Base-by-base conservation (phyloP, 345 rosid species). In the Brassica rapa region DNA sequence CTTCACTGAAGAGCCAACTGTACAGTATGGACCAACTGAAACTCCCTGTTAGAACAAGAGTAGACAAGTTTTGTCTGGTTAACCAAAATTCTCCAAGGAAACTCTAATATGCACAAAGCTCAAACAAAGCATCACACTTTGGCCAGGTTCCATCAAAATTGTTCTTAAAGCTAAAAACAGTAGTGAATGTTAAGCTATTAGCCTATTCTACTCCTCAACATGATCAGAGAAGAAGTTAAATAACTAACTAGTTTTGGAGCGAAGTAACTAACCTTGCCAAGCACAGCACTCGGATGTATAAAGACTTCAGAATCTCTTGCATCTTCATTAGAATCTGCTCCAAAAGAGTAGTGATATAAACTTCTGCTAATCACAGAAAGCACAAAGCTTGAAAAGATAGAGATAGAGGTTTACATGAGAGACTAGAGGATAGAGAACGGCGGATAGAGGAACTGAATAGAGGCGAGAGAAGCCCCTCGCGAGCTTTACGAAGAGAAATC, bases 1-100 rank as follows among this genome's bases (percentile, higher is more conserved):
- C 86, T 84, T 94, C 33, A 77, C 93, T 33, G 87, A 83, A 65
- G 97, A 86, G 14, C 98, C 93, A 62, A 94, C 74, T 14, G 93
- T 87, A 81, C 97, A 94, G 78, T 86, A 89, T 7, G 97, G 92
- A 71, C 97, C 98, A 46, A 94, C 73, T 6, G 89, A 84, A 80
- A 87, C 97, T 68, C 85, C 95, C 97, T 94, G 81, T 46, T 15
- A 43, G 4, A 10, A 25, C 8, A 53, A 65, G 23, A 43, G 11
- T 11, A 73, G 5, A 8, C n/a, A 65, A 63, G 6, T 32, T 21
- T 30, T 53, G 72, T 55, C 33, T 62, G 62, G 24, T 62, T 49
- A 46, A 49, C 21, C 21, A 19, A 19, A 19, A 19, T 19, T 19
- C 21, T 19, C 21, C 21, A 19, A 19, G 21, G 21, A 19, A 19